These are phyloP conservation scores for Clonostachys byssicola DNA, from an alignment of 2,329 filamentous ascomycete species.

Conservation along the genomic window DNA sequence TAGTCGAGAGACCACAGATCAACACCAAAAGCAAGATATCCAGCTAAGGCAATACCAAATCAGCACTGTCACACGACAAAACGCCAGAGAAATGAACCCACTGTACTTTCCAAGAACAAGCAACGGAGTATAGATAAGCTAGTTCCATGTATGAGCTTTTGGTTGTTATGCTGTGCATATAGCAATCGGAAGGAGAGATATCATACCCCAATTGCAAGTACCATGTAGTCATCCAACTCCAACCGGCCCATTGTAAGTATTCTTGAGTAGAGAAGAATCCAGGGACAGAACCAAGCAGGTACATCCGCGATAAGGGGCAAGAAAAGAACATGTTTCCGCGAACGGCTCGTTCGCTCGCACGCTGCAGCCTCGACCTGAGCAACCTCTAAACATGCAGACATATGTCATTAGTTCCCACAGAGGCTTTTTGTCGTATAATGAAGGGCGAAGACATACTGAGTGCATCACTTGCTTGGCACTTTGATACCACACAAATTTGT, in stretches of 20 bases:
- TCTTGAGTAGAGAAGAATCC: conserved; percentile 27
- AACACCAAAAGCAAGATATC: conserved; percentile 21
- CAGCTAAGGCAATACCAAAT: conserved; percentile 1
- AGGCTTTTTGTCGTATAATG: no score
- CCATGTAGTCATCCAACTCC: conserved; percentile 32
- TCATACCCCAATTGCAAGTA: conserved; percentile 16
- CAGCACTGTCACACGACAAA: no score
- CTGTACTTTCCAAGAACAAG: conserved; percentile 20
- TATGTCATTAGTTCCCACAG: no score
- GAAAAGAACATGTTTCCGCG: conserved; percentile 20
- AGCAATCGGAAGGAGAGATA: no score
- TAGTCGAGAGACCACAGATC: conserved; percentile 28
- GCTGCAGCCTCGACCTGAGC: conserved; percentile 20
- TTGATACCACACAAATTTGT: conserved; percentile 12
- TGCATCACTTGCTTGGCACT: conserved; percentile 15
- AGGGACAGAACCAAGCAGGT: conserved; percentile 23
- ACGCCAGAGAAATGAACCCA: no score
- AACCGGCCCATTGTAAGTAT: conserved; percentile 20
- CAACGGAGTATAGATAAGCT: conserved; percentile 19
- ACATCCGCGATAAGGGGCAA: conserved; percentile 26
- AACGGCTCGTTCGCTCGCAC: conserved; percentile 21
- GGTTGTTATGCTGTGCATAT: no score
- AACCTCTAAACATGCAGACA: no score
- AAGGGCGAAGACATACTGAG: conserved; percentile 11
- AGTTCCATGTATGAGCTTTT: no score